Evolutionary conservation across 1,284 basidiomycete genomes (phyloP).

Genomic region (Takashimella koratensis): DNA sequence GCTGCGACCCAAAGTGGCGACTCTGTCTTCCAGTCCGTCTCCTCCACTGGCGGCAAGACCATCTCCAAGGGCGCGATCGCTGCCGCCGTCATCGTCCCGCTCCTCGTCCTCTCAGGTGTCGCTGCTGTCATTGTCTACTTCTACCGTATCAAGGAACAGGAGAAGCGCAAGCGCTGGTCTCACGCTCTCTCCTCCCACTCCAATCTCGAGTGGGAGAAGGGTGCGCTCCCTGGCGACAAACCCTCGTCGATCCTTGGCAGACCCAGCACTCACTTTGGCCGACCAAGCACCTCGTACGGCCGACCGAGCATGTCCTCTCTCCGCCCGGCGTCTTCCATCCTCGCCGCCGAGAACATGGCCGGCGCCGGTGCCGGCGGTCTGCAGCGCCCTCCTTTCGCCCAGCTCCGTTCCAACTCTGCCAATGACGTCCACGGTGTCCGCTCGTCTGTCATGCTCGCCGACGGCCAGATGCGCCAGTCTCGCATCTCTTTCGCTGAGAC

Average conservation of each 20-base stretch:
- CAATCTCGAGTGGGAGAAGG: slow-evolving; percentile 46
- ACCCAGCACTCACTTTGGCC: slow-evolving; percentile 48
- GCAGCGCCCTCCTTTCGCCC: slow-evolving; percentile 21
- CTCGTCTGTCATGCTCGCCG: slow-evolving; percentile 58
- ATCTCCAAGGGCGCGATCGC: slow-evolving; percentile 65
- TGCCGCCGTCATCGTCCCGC: slow-evolving; percentile 70
- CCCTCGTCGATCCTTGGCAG: slow-evolving; percentile 72
- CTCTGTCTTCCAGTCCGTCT: slow-evolving; percentile 45
- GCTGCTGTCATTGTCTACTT: slow-evolving; percentile 54
- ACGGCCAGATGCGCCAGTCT: slow-evolving; percentile 43
- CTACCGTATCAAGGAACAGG: slow-evolving; percentile 57
- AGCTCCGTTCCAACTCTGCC: slow-evolving; percentile 25
- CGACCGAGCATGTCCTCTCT: slow-evolving; percentile 32
- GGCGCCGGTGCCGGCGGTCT: slow-evolving; percentile 59
- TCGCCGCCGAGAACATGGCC: slow-evolving; percentile 57
- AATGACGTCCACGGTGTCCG: slow-evolving; percentile 28
- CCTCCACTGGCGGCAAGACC: slow-evolving; percentile 48
- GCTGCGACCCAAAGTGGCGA: slow-evolving; percentile 49
- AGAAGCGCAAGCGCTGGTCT: slow-evolving; percentile 66
- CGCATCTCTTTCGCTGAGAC: slow-evolving; percentile 46
- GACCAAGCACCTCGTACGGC: slow-evolving; percentile 2
- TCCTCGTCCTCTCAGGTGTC: slow-evolving; percentile 56
- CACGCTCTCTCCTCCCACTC: slow-evolving; percentile 43
- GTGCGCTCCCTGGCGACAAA: slow-evolving; percentile 44
- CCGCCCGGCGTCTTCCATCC: slow-evolving; percentile 38